phyloP scores from a whole-genome alignment of 1,139 yeast genomes.

The Nakaseomyces bracarensis region DNA sequence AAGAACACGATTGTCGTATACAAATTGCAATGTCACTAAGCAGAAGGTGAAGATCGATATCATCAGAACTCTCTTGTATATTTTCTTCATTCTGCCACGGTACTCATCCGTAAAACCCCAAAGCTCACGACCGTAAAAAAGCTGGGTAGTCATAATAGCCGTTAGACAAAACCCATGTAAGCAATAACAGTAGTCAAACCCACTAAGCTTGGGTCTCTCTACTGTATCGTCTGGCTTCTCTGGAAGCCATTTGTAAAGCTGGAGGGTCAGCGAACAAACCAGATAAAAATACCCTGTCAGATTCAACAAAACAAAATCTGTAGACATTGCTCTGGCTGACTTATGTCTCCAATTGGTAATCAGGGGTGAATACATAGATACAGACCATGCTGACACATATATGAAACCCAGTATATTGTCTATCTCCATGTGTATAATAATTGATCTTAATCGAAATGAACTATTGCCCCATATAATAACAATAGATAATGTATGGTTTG shows the following conservation, averaged over 20 bases:
- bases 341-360: constrained; percentile 33
- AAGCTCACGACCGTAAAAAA: constrained; percentile 29
- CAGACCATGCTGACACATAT: constrained; percentile 31
- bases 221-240: background rate
- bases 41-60: constrained; percentile 17
- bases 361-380: constrained; percentile 42
- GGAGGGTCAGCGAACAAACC: constrained; percentile 35
- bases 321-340: constrained; percentile 40
- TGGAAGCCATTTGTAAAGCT: constrained; percentile 29
- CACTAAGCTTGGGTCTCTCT: constrained; percentile 35
- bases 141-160: constrained; percentile 34
- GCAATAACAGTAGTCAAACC: constrained; percentile 38
- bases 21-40: constrained; percentile 15
- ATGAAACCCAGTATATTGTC: constrained; percentile 23
- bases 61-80: constrained; percentile 23
- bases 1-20: constrained; percentile 7
- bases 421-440: constrained; percentile 3
- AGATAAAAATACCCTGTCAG: constrained; percentile 39
- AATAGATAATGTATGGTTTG: no score
- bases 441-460: no score
- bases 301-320: constrained; percentile 39
- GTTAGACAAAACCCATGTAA: constrained; percentile 38
- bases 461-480: no score
- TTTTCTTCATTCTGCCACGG: constrained; percentile 21
- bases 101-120: constrained; percentile 31